Evolutionary conservation across 345 rosid species (phyloP).

Genomic region (Sisymbrium irio): DNA sequence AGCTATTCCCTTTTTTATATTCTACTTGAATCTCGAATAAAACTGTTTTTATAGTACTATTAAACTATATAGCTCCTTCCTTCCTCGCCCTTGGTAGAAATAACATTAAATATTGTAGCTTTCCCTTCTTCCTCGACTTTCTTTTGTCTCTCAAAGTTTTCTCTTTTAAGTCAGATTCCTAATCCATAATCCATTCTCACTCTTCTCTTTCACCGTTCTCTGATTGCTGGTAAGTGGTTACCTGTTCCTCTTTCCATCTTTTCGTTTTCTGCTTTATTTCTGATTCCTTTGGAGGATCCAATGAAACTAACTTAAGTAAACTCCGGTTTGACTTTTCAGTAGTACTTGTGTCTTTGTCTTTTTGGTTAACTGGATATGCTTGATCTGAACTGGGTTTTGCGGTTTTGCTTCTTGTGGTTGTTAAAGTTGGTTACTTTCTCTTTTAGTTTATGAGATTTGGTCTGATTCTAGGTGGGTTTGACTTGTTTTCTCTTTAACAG

Average conservation of each 20-base stretch:
- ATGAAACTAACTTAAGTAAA: not conserved
- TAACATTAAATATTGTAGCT: constrained; percentile 14
- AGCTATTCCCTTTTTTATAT: not conserved
- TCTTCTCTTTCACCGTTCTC: constrained; percentile 5
- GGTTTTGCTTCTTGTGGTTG: not conserved
- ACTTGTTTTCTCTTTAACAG: not conserved
- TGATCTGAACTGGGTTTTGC: not conserved
- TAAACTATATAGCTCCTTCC: constrained; percentile 15
- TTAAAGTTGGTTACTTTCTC: not conserved
- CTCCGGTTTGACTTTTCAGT: constrained; percentile 1
- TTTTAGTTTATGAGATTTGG: not conserved
- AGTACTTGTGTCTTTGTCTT: not conserved
- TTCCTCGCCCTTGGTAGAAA: not conserved
- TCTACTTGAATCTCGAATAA: constrained; percentile 6
- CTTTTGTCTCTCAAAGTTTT: constrained; percentile 2
- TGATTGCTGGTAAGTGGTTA: constrained; percentile 9
- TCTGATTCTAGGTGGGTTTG: not conserved
- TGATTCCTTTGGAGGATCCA: not conserved
- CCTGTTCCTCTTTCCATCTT: constrained; percentile 12
- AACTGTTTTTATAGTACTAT: not conserved
- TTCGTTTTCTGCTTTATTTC: not conserved
- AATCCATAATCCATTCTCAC: constrained; percentile 22
- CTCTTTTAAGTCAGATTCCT: constrained; percentile 15
- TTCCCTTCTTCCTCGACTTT: constrained; percentile 15
- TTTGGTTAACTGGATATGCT: not conserved